Evolutionary conservation across 768 basidiomycete species (phyloP).

Genomic region (Neoboletus brunneissimus): DNA sequence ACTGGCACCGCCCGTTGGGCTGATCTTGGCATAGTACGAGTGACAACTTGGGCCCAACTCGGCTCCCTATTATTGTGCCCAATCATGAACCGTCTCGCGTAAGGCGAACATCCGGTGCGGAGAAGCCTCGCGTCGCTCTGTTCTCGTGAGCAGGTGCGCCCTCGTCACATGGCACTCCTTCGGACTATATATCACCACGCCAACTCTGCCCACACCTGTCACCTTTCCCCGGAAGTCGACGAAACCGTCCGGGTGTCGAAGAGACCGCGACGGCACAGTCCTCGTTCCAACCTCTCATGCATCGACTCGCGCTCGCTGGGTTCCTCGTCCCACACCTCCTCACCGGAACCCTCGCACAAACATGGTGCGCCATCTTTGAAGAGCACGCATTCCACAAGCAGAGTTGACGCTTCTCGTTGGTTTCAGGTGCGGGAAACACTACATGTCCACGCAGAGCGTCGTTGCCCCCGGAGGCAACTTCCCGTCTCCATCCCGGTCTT

Average conservation of each 20-base stretch:
- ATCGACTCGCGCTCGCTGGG: conserved; percentile 4
- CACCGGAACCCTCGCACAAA: conserved; percentile 22
- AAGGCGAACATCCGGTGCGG: too few species aligned
- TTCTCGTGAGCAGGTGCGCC: not conserved
- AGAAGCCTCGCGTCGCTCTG: too few species aligned
- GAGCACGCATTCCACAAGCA: not conserved
- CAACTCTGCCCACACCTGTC: not conserved
- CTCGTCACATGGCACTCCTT: not conserved
- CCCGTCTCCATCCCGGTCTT: conserved; percentile 36
- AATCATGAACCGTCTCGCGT: too few species aligned
- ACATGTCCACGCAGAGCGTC: conserved; percentile 42
- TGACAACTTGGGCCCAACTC: too few species aligned
- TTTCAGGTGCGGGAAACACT: conserved; percentile 56
- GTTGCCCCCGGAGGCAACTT: conserved; percentile 52
- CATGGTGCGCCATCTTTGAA: conserved; percentile 23
- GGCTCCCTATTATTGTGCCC: too few species aligned
- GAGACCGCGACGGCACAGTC: too few species aligned
- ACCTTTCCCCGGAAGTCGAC: not conserved
- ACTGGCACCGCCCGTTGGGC: too few species aligned
- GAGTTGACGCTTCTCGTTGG: not conserved
- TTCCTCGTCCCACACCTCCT: conserved; percentile 14
- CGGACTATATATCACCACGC: not conserved
- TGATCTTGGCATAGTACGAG: too few species aligned
- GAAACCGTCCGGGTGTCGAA: too few species aligned
- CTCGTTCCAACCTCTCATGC: conserved; percentile 17